These are phyloP conservation scores for Starmera pachycereana DNA, from an alignment of 805 yeast genomes.

Conservation along the genomic window DNA sequence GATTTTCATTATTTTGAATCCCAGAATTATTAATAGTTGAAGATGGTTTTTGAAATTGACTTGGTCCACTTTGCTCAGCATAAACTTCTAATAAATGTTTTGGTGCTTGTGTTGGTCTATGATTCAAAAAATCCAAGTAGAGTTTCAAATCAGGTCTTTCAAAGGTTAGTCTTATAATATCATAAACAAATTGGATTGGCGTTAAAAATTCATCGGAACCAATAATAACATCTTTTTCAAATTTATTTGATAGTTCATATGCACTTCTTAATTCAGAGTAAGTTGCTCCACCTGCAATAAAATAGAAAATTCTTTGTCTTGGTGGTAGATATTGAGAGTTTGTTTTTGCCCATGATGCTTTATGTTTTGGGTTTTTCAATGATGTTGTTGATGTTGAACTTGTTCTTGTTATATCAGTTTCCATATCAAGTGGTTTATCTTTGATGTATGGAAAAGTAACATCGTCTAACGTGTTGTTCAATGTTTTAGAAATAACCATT, in stretches of 20 bases:
- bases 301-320: conserved; percentile 67
- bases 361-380: conserved; percentile 58
- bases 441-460: conserved; percentile 62
- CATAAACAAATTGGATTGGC: conserved; percentile 32
- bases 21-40: conserved; percentile 4
- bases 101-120: conserved; percentile 32
- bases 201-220: conserved; percentile 73
- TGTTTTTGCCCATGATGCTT: conserved; percentile 67
- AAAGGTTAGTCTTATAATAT: conserved; percentile 25
- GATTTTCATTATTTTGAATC: conserved; percentile 5
- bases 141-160: conserved; percentile 34
- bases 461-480: conserved; percentile 44
- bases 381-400: conserved; percentile 33
- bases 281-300: conserved; percentile 84
- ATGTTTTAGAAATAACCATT: conserved; percentile 40
- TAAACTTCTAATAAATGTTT: conserved; percentile 27
- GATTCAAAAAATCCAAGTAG: conserved; percentile 22
- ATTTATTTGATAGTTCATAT: conserved; percentile 52
- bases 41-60: conserved; percentile 8
- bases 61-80: conserved; percentile 13
- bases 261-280: conserved; percentile 70
- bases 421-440: conserved; percentile 54
- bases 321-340: conserved; percentile 23
- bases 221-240: conserved; percentile 64
- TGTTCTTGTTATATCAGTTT: conserved; percentile 21